Conservation (phyloP, 176 grass and related monocot species). For the Musa schizocarpa region DNA sequence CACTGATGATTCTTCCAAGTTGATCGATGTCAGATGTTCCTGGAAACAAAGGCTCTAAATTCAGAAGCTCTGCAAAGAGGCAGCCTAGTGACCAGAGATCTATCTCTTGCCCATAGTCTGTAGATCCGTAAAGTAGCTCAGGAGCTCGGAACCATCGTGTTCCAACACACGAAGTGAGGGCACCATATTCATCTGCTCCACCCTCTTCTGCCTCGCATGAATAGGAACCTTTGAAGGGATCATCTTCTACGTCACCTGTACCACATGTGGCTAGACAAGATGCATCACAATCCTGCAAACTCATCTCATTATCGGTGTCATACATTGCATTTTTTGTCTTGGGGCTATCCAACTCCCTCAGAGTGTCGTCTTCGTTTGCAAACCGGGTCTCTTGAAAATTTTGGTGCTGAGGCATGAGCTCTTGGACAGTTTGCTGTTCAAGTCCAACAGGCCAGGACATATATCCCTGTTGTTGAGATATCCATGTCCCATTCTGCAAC, state of each 20-base stretch:
- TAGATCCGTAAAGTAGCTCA: conserved; percentile 85
- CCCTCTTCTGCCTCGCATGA: conserved; percentile 52
- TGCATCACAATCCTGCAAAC: conserved; percentile 57
- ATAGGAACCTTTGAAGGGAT: conserved; percentile 52
- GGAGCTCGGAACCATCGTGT: conserved; percentile 89
- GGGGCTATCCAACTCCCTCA: conserved; percentile 60
- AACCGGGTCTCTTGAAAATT: conserved; percentile 21
- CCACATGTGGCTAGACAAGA: conserved; percentile 85
- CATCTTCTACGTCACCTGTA: conserved; percentile 67
- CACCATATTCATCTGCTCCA: conserved; percentile 38
- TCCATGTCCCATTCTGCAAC: conserved; percentile 22
- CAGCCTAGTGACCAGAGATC: conserved; percentile 93
- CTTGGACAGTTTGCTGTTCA: conserved; percentile 4
- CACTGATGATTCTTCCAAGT: conserved; percentile 71
- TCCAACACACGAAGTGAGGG: conserved; percentile 77
- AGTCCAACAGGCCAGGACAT: conserved; percentile 20
- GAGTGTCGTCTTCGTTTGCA: conserved; percentile 56
- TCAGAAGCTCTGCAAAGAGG: conserved; percentile 74
- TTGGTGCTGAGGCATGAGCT: conserved; percentile 8
- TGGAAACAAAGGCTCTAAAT: conserved; percentile 53
- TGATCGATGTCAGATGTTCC: conserved; percentile 83
- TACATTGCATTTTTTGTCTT: conserved; percentile 35
- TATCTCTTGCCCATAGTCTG: conserved; percentile 62
- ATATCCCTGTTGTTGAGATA: conserved; percentile 20
- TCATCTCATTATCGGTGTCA: conserved; percentile 65